Evolutionary conservation across 2,329 filamentous ascomycete genomes (phyloP).

Genomic region (Zopfia rhizophila): DNA sequence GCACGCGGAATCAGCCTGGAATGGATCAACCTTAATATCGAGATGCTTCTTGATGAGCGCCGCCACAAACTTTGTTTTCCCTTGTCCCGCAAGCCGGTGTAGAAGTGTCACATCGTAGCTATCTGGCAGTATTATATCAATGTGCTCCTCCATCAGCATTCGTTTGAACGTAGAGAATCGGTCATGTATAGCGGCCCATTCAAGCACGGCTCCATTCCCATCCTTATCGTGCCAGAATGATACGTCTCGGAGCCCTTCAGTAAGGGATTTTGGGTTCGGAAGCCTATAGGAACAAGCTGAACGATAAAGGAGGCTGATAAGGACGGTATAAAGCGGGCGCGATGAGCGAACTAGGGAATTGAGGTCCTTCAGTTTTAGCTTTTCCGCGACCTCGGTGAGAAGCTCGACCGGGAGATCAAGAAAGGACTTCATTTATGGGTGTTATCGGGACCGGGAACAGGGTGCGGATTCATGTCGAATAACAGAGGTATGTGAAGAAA

Average conservation of each 20-base stretch:
- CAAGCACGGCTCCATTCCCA: conserved; percentile 6
- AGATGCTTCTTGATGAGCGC: neutral
- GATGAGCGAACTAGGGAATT: no score
- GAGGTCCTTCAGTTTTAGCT: no score
- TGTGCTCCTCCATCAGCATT: neutral
- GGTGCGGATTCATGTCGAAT: no score
- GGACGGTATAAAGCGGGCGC: no score
- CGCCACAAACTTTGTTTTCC: neutral
- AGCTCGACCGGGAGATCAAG: no score
- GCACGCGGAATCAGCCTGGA: neutral
- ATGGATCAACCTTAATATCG: neutral
- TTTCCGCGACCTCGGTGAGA: no score
- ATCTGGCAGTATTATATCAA: conserved; percentile 7
- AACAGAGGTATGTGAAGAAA: no score
- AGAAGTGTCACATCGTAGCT: conserved; percentile 7
- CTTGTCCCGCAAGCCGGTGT: conserved; percentile 8
- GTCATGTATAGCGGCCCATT: conserved; percentile 7
- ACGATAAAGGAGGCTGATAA: no score
- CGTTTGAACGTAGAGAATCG: conserved; percentile 1
- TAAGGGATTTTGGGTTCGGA: conserved; percentile 9
- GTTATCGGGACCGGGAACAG: no score
- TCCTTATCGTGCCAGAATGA: conserved; percentile 10
- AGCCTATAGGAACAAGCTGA: no score
- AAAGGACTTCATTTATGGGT: no score
- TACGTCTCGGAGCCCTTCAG: conserved; percentile 2